phyloP scores from a whole-genome alignment of 2,329 filamentous ascomycete genomes.

The Alternaria arborescens region DNA sequence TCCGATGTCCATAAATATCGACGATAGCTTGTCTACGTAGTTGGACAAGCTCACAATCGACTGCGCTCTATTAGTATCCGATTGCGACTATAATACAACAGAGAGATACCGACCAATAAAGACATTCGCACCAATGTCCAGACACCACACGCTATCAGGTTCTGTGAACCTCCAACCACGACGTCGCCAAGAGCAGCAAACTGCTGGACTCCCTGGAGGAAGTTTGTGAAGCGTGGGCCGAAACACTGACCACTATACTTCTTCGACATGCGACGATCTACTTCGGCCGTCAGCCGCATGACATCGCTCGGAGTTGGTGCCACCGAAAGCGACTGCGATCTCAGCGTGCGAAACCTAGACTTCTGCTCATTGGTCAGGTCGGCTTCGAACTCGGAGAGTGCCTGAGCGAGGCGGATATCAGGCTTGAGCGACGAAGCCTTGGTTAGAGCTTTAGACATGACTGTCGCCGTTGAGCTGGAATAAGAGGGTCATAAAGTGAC shows the following conservation, averaged over 20 bases:
- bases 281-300: slow-evolving; percentile 50
- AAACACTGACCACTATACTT: slow-evolving; percentile 43
- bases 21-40: slow-evolving; percentile 52
- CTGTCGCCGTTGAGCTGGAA: too few relatives aligned
- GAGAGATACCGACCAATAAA: slow-evolving; percentile 47
- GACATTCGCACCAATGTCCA: slow-evolving; percentile 57
- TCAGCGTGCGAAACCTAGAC: not conserved
- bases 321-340: not conserved
- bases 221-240: slow-evolving; percentile 54
- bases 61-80: slow-evolving; percentile 24
- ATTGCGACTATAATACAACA: slow-evolving; percentile 28
- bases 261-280: slow-evolving; percentile 39
- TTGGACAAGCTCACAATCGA: slow-evolving; percentile 41
- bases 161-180: slow-evolving; percentile 56
- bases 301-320: slow-evolving; percentile 17
- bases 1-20: slow-evolving; percentile 54
- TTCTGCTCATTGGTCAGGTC: slow-evolving; percentile 21
- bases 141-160: slow-evolving; percentile 56
- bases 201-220: slow-evolving; percentile 54
- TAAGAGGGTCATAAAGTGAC: too few relatives aligned
- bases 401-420: slow-evolving; percentile 22
- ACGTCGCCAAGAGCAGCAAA: slow-evolving; percentile 56
- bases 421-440: slow-evolving; percentile 20
- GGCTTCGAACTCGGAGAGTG: slow-evolving; percentile 21
- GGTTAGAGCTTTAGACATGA: slow-evolving; percentile 14